Evolutionary conservation across 192 early-diverging fungal genomes (phyloP), one percentile per base, ranked within the genome.

Genomic region (Glomus cerebriforme): DNA sequence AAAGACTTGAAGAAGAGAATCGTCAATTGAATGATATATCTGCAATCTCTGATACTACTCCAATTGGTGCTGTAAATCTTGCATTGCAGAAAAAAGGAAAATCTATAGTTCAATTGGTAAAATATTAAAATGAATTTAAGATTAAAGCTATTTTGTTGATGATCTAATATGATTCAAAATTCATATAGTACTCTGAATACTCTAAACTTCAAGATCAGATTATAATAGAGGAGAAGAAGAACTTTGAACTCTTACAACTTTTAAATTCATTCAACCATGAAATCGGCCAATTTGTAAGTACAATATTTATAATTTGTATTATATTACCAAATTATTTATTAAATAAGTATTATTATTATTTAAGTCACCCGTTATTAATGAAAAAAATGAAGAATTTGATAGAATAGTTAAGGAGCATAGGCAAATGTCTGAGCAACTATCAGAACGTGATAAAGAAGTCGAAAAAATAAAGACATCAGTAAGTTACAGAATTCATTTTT

Each of bases 41-140:
- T 35, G 29, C 66, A 1, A 34, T 68, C 8, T 15, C 29, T 19
- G 31, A 31, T 19, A 31, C 29, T 64, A 17, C 63, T 32, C 63
- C 63, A 31, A 27, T 31, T 19, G 22, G 32, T 7, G 32, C 66
- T 9, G 34, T 68, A 35, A 37, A 34, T 12, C 29, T 35, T n/a
- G 66, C 66, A 68, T 37, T 68, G 9, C 66, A 37, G 10, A n/a
- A 31, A 19, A 68, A 68, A 34, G 66, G 66, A 39, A 68, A 68
- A 68, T 68, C 66, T 68, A 68, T 68, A 35, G 19, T 68, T 22
- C 29, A 68, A n/a, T n/a, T 68, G 66, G 66, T 68, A 68, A 17
- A n/a, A 68, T 35, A n/a, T 37, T 22, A 35, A 68, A 35, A 13
- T n/a, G 2, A n/a, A 24, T 8, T 7, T n/a, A 9, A 31, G 7